These are phyloP conservation scores for Globisporangium megalacanthum DNA, from an alignment of 352 stramenopile species.

Conservation along the genomic window DNA sequence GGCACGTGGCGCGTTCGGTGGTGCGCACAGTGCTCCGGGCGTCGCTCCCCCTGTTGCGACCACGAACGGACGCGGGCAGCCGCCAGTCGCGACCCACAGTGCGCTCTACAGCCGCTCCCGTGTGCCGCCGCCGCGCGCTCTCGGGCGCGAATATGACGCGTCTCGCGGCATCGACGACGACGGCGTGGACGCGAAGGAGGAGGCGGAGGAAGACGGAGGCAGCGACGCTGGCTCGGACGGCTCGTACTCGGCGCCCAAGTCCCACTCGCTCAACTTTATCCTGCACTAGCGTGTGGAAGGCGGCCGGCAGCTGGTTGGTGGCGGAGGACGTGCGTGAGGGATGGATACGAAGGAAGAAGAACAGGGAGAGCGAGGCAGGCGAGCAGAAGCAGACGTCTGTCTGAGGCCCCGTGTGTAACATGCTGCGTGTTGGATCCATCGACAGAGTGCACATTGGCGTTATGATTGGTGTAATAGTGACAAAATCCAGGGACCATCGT, in stretches of 20 bases:
- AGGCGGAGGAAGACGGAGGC: constrained; percentile 11
- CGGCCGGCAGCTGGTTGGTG: too few species aligned
- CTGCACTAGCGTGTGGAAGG: constrained; percentile 33
- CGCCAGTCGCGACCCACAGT: not conserved
- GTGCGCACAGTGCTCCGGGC: not conserved
- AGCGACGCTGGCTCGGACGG: constrained; percentile 62
- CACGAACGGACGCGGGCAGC: constrained; percentile 9
- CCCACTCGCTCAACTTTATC: constrained; percentile 82
- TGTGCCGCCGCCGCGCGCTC: not conserved
- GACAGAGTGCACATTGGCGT: not conserved
- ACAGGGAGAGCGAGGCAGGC: not conserved
- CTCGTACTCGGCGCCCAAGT: constrained; percentile 51
- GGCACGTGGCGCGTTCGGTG: not conserved
- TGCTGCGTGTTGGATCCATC: constrained; percentile 16
- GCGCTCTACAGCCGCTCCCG: constrained; percentile 1
- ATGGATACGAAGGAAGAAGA: not conserved
- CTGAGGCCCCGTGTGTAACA: not conserved
- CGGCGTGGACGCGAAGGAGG: too few species aligned
- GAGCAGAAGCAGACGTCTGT: not conserved
- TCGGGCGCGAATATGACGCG: constrained; percentile 22
- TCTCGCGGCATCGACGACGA: constrained; percentile 9
- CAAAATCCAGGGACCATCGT: not conserved
- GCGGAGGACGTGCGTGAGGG: not conserved
- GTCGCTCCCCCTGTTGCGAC: not conserved
- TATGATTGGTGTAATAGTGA: not conserved